These are phyloP conservation scores for Lachnum nothofagi DNA, from an alignment of 2,329 filamentous ascomycete species.

Conservation along the genomic window DNA sequence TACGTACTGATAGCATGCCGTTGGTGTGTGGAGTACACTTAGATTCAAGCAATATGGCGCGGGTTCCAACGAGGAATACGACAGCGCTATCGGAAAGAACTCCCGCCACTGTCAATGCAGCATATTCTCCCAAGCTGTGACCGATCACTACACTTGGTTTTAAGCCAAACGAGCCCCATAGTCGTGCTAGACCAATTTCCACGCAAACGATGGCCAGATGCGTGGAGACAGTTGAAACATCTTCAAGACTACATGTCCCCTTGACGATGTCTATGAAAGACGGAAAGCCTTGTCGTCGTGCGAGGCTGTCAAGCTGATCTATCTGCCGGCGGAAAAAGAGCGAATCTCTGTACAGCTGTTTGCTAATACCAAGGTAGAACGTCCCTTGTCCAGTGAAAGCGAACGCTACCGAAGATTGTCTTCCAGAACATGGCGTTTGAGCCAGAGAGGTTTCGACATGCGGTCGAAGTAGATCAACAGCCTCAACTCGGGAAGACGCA, in stretches of 20 bases:
- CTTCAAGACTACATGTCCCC: conserved; percentile 42
- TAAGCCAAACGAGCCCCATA: conserved; percentile 52
- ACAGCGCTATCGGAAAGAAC: conserved; percentile 49
- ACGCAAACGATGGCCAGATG: conserved; percentile 48
- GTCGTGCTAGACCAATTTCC: conserved; percentile 49
- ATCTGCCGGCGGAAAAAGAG: conserved; percentile 25
- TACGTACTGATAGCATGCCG: no score
- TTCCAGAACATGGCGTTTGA: neutral
- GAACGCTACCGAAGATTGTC: conserved; percentile 32
- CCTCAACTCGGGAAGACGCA: conserved; percentile 32
- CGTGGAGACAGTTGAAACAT: conserved; percentile 43
- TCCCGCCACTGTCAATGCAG: conserved; percentile 63
- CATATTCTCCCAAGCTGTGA: conserved; percentile 67
- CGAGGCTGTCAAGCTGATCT: conserved; percentile 7
- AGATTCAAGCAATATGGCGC: no score
- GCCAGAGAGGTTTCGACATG: neutral
- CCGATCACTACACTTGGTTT: conserved; percentile 50
- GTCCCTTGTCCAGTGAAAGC: conserved; percentile 43
- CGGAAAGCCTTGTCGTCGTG: conserved; percentile 10
- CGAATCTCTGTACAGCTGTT: conserved; percentile 31
- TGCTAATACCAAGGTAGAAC: conserved; percentile 17
- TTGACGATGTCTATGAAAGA: conserved; percentile 29
- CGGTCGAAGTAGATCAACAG: conserved; percentile 34
- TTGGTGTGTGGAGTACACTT: no score
- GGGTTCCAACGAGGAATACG: no score